Base-by-base conservation (phyloP, 2,329 filamentous ascomycete genomes). In the Sarocladium oryzae region DNA sequence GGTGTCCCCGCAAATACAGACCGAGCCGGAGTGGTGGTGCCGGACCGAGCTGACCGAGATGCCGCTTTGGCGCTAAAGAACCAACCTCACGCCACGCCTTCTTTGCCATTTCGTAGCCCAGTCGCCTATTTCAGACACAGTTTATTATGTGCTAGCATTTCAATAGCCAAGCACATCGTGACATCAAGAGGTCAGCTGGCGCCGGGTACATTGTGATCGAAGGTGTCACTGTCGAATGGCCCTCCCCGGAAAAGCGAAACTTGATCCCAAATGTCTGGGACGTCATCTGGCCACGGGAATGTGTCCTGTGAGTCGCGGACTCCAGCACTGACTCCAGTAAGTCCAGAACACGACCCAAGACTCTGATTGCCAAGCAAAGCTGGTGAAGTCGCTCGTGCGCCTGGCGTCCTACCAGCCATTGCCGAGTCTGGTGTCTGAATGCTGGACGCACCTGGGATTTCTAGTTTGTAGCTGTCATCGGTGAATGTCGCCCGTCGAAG, bases 401-500 rank as follows among this genome's bases (percentile, higher is more conserved):
- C 35, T 10, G 35, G n/a, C 7, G 16, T 11, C 16, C n/a, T 8
- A 18, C 35, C 35, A 6, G 35, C n/a, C 16, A n/a, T 11, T 18
- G 35, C 6, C n/a, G 16, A 37, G n/a, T 8, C n/a, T n/a, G 35
- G 35, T 6, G 35, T 37, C 7, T 37, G 35, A 8, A 18, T 18
- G 16, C 35, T n/a, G n/a, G 37, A 41, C 16, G 48, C 8, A 16
- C 33, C 32, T 15, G 48, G 13, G 9, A 51, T 35, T 4, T 51
- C 50, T 13, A 51, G 8, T n/a, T 33, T 45, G 36, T 51, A 24
- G 21, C 50, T 51, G 18, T 51, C 37, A 21, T 51, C 50, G 3
- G 20, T 21, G 20, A 51, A 51, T 5, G 4, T 18, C 2, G 50
- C 20, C 20, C 38, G 23, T 9, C 45, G 35, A 23, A 51, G 50